These are phyloP conservation scores for Balansia obtecta DNA, from an alignment of 2,329 filamentous ascomycete species.

Conservation along the genomic window DNA sequence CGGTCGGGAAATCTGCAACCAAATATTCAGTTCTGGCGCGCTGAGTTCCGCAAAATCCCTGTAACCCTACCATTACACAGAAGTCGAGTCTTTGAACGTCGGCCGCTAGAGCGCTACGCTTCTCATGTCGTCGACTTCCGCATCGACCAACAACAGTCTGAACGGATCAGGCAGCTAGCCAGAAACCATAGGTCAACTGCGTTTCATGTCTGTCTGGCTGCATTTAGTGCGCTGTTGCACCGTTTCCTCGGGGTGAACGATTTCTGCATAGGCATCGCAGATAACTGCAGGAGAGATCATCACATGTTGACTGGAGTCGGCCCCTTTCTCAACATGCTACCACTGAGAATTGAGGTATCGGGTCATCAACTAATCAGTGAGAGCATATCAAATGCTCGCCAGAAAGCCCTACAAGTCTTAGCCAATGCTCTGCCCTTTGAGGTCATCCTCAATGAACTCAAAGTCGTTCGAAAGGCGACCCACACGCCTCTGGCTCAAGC, in stretches of 20 bases:
- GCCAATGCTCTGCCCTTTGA: slow-evolving; percentile 29
- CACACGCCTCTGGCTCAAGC: slow-evolving; percentile 33
- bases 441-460: slow-evolving; percentile 28
- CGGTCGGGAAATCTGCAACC: not conserved
- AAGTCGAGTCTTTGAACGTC: not conserved
- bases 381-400: slow-evolving; percentile 6
- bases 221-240: slow-evolving; percentile 24
- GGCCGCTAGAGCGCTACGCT: not conserved
- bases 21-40: not conserved
- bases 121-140: not conserved
- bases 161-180: not conserved
- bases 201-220: slow-evolving; percentile 35
- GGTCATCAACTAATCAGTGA: slow-evolving; percentile 11
- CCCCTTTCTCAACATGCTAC: slow-evolving; percentile 34
- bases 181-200: slow-evolving; percentile 7
- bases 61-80: not conserved
- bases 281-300: slow-evolving; percentile 22
- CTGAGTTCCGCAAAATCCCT: not conserved
- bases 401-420: slow-evolving; percentile 21
- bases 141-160: not conserved
- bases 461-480: slow-evolving; percentile 23
- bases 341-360: slow-evolving; percentile 25
- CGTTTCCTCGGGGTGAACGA: slow-evolving; percentile 21
- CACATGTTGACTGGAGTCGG: slow-evolving; percentile 24
- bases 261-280: slow-evolving; percentile 33